These are phyloP conservation scores for Trichoderma simmonsii DNA, from an alignment of 2,329 filamentous ascomycete genomes.

Conservation along the genomic window DNA sequence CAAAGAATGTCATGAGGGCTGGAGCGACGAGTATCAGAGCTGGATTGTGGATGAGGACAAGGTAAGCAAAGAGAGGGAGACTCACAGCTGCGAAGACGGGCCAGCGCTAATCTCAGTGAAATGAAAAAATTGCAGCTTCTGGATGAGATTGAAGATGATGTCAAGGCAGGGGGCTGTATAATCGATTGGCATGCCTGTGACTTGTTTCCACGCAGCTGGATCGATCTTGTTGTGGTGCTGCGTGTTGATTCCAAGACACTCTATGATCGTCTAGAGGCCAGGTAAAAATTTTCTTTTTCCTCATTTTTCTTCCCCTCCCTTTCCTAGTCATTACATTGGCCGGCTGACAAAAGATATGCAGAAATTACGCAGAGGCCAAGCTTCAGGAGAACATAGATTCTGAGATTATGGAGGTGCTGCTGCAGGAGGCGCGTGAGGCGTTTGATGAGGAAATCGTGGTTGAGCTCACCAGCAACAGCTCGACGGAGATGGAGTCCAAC, in stretches of 20 bases:
- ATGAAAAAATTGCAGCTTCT: conserved; percentile 57
- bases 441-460: conserved; percentile 88
- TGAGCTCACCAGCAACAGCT: conserved; percentile 76
- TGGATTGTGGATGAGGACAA: conserved; percentile 98
- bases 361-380: conserved; percentile 80
- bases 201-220: conserved; percentile 87
- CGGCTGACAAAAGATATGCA: conserved; percentile 30
- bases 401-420: conserved; percentile 93
- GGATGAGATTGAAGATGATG: conserved; percentile 82
- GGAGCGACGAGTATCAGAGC: conserved; percentile 78
- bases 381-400: conserved; percentile 94
- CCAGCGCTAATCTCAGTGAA: not conserved
- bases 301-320: not conserved
- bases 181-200: conserved; percentile 99
- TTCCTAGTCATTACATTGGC: not conserved
- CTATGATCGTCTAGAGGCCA: conserved; percentile 76
- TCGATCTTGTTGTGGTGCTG: conserved; percentile 91
- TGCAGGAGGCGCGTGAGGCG: conserved; percentile 83
- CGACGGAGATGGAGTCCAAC: conserved; percentile 85
- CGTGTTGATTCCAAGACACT: conserved; percentile 75
- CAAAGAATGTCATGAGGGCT: conserved; percentile 80
- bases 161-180: conserved; percentile 75
- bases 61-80: conserved; percentile 45
- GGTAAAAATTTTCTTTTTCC: conserved; percentile 46
- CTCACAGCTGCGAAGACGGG: not conserved